Percentiles rank a stretch among this genome's conserved stretches.
Evolutionary conservation across 225 moss, liverwort and hornwort genomes (phyloP).

Genomic region (Antitrichia curtipendula): DNA sequence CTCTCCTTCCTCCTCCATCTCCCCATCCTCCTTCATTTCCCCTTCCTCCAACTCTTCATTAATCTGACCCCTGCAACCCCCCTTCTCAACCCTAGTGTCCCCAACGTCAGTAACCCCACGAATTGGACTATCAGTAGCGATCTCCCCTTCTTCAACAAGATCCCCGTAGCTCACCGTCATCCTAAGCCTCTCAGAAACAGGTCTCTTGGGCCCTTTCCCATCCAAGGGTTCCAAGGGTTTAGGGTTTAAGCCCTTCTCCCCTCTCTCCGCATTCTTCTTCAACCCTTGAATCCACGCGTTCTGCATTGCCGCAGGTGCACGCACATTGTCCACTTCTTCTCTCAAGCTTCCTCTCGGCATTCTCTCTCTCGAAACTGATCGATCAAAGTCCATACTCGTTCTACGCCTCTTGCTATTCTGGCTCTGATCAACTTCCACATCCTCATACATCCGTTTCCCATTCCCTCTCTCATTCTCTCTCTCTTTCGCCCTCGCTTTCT

Average conservation of each 20-base stretch:
- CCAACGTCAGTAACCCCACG: constrained; percentile 4
- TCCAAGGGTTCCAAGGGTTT: constrained; percentile 8
- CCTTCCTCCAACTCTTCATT: constrained; percentile 1
- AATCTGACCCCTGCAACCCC: background rate
- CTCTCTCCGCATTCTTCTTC: constrained; percentile 12
- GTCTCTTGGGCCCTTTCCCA: background rate
- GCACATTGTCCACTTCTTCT: constrained; percentile 27
- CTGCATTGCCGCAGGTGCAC: constrained; percentile 34
- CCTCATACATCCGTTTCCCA: constrained; percentile 48
- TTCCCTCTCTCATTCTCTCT: constrained; percentile 39
- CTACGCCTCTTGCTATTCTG: constrained; percentile 39
- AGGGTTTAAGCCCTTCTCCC: background rate
- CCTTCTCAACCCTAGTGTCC: background rate
- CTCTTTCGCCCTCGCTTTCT: constrained; percentile 32
- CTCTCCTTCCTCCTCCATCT: constrained; percentile 17
- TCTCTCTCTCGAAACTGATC: constrained; percentile 16
- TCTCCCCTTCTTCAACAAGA: constrained; percentile 35
- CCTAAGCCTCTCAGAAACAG: constrained; percentile 55
- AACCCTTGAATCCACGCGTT: constrained; percentile 88
- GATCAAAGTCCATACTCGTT: constrained; percentile 6
- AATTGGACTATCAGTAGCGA: constrained; percentile 12
- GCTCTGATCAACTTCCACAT: constrained; percentile 21
- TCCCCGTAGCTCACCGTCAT: constrained; percentile 67
- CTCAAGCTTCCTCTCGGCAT: background rate
- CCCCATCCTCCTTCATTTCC: constrained; percentile 5